phyloP scores from a whole-genome alignment of 495 filamentous ascomycete genomes.

The Penicillium parvum region DNA sequence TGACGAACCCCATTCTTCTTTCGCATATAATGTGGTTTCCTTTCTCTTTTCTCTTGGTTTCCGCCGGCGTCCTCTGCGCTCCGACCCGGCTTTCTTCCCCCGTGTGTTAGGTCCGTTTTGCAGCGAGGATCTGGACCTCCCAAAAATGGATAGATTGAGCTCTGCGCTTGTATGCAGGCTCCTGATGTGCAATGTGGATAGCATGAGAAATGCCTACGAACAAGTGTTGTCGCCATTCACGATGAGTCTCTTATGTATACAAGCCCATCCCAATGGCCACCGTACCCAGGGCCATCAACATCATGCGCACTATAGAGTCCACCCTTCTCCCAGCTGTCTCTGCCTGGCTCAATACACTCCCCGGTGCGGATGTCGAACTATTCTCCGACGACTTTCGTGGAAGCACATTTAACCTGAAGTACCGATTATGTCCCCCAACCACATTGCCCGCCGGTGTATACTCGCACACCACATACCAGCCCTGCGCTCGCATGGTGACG shows the following conservation, averaged over 20 bases:
- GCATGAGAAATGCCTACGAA: slow-evolving; percentile 35
- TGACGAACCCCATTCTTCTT: slow-evolving; percentile 27
- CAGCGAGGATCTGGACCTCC: slow-evolving; percentile 24
- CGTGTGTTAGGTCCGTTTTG: slow-evolving; percentile 21
- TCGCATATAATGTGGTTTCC: slow-evolving; percentile 43
- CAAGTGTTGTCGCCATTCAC: slow-evolving; percentile 15
- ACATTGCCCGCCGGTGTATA: slow-evolving; percentile 75
- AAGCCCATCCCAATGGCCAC: slow-evolving; percentile 16
- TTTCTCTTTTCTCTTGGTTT: slow-evolving; percentile 25
- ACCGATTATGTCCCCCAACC: slow-evolving; percentile 52
- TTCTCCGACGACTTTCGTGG: slow-evolving; percentile 19
- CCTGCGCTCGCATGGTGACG: slow-evolving; percentile 33
- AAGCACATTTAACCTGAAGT: slow-evolving; percentile 37
- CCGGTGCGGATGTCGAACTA: slow-evolving; percentile 1
- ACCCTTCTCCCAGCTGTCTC: background rate
- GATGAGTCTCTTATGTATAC: slow-evolving; percentile 14
- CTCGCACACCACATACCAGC: slow-evolving; percentile 79
- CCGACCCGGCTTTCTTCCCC: slow-evolving; percentile 23
- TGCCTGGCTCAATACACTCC: slow-evolving; percentile 1
- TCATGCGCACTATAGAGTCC: slow-evolving; percentile 2
- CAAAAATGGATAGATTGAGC: slow-evolving; percentile 31
- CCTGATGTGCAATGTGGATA: slow-evolving; percentile 35
- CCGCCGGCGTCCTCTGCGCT: slow-evolving; percentile 23
- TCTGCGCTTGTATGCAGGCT: slow-evolving; percentile 18
- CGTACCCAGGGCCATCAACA: slow-evolving; percentile 8